phyloP scores from a whole-genome alignment of 192 early-diverging fungal species.

The Borealophlyctis nickersoniae region DNA sequence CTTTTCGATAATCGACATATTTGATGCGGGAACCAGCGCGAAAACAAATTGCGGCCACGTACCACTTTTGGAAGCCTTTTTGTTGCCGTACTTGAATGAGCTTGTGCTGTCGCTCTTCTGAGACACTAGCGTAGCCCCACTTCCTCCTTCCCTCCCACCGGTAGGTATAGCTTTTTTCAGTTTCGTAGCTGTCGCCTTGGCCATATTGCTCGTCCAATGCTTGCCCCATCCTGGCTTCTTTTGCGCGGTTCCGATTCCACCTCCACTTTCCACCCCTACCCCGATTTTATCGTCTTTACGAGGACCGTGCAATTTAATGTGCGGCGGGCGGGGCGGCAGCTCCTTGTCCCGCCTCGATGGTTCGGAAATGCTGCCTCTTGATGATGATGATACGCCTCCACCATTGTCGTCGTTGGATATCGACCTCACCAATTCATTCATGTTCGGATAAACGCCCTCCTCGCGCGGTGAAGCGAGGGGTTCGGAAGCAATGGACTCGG shows the following conservation, averaged over 20 bases:
- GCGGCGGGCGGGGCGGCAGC: slow-evolving; percentile 7
- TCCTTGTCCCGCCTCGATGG: no score
- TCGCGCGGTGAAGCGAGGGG: not conserved
- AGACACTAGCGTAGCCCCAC: no score
- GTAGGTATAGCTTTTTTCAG: slow-evolving; percentile 5
- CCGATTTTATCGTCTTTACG: no score
- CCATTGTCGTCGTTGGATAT: slow-evolving; percentile 17
- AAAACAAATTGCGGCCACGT: no score
- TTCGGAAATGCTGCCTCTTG: no score
- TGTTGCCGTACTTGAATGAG: not conserved
- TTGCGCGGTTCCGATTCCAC: no score
- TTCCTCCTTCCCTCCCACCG: no score
- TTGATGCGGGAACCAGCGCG: no score
- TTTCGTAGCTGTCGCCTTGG: not conserved
- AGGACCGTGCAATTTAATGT: no score
- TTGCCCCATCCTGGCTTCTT: not conserved
- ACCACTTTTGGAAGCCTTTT: not conserved
- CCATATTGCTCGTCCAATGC: not conserved
- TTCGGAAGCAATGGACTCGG: slow-evolving; percentile 8
- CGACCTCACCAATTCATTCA: slow-evolving; percentile 18
- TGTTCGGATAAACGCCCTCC: slow-evolving; percentile 1
- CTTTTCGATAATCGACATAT: no score
- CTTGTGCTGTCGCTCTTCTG: not conserved
- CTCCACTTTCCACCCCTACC: no score
- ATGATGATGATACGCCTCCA: no score